Conservation (phyloP, 306 rosid species). For the Corylus avellana region DNA sequence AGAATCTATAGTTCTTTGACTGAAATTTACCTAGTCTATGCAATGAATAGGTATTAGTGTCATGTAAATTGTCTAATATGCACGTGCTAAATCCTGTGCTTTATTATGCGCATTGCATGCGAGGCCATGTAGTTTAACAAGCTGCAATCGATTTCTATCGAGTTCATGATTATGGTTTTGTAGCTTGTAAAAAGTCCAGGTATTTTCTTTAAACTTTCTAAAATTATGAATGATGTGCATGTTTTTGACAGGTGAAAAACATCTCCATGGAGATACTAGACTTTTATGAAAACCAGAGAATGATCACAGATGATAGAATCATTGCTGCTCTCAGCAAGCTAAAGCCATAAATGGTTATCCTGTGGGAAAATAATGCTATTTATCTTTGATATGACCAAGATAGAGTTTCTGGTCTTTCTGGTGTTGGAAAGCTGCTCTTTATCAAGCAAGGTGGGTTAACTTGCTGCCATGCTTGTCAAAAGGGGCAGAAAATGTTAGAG, state of each 20-base stretch:
- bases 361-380: constrained; percentile 8
- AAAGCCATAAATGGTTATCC: constrained; percentile 31
- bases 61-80: neutral
- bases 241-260: constrained; percentile 71
- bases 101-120: neutral
- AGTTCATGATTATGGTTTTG: neutral
- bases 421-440: neutral
- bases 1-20: neutral
- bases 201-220: neutral
- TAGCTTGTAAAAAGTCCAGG: neutral
- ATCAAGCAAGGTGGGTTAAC: neutral
- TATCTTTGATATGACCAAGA: neutral
- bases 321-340: constrained; percentile 71
- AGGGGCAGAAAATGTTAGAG: neutral
- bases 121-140: neutral
- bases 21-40: neutral
- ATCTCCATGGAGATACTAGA: constrained; percentile 91
- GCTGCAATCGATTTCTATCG: neutral
- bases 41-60: neutral
- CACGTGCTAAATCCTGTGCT: neutral
- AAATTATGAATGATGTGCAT: neutral
- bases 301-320: constrained; percentile 58
- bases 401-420: neutral
- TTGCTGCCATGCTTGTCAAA: neutral
- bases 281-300: constrained; percentile 70